Evolutionary conservation across 768 basidiomycete species (phyloP), one percentile per base, ranked within the genome.

Genomic region (Termitomyces sp.): DNA sequence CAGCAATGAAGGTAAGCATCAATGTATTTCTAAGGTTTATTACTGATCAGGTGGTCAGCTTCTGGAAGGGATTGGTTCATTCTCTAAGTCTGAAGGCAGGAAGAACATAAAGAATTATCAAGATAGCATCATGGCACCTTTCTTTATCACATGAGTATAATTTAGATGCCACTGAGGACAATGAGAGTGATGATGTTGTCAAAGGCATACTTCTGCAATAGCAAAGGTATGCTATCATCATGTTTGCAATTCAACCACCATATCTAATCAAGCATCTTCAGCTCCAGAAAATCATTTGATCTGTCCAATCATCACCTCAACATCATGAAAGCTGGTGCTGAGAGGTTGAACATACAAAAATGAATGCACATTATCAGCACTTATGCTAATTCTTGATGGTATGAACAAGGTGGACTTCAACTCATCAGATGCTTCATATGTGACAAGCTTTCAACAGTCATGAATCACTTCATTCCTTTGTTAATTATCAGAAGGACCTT

Each of bases 311-410:
- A 6, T 68, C 66, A 32, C 68, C 66, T 8, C 70, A 70, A 47
- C 59, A 58, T 16, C 43, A 52, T 11, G 37, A 60, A 21, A 42
- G 51, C 3, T 70, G 65, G 68, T 41, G 60, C 19, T 27, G n/a
- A 1, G 55, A 67, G 43, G 56, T 67, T n/a, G 34, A 44, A 19
- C 12, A 52, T n/a, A 34, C 49, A 43, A 37, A 30, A 32, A 45
- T 17, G 42, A 52, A 45, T 23, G 28, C 21, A 21, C 41, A n/a
- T 23, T n/a, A 50, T 25, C 34, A 6, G 55, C 30, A 3, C 48
- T 67, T 12, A 68, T 70, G 66, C 64, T 68, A 5, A 69, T 70
- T 41, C 58, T 71, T 8, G 69, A 71, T 56, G n/a, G 65, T 71
- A 0, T 54, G 52, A 40, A 71, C 68, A 1, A 57, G 62, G 2